These are phyloP conservation scores for Trichophyton schoenleinii DNA, from an alignment of 2,329 filamentous ascomycete genomes.

Conservation along the genomic window DNA sequence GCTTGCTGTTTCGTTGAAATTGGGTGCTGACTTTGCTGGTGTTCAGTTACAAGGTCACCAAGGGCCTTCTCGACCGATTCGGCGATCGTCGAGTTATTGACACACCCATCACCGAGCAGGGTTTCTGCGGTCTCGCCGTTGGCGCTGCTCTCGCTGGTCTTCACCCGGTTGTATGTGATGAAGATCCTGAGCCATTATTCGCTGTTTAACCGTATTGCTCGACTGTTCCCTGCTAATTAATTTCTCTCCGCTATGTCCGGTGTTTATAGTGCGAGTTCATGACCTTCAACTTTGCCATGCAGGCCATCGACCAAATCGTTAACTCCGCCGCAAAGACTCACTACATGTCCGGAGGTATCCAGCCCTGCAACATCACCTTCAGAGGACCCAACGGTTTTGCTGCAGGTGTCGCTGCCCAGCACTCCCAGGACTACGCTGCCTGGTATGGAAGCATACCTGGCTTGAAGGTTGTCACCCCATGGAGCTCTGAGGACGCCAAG, in stretches of 20 bases:
- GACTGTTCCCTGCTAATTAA: not conserved
- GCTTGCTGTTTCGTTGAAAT: not conserved
- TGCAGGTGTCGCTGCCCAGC: constrained; percentile 86
- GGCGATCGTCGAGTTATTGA: constrained; percentile 96
- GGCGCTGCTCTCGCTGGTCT: constrained; percentile 90
- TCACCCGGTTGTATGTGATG: constrained; percentile 68
- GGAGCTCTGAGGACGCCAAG: constrained; percentile 97
- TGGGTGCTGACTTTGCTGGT: not conserved
- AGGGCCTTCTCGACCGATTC: constrained; percentile 92
- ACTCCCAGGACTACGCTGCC: constrained; percentile 96
- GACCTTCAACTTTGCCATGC: constrained; percentile 99
- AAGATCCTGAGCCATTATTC: not conserved
- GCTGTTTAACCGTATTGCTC: not conserved
- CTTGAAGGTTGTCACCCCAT: constrained; percentile 90
- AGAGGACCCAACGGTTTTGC: constrained; percentile 98
- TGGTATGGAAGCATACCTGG: constrained; percentile 99
- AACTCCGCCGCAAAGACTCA: constrained; percentile 98
- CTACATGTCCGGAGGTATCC: constrained; percentile 99
- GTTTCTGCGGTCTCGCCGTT: constrained; percentile 85
- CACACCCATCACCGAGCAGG: constrained; percentile 94
- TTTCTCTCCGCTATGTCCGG: not conserved
- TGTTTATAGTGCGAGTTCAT: constrained; percentile 82
- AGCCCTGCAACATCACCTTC: constrained; percentile 99
- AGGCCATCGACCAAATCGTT: constrained; percentile 98
- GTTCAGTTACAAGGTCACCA: constrained; percentile 86